phyloP scores from a whole-genome alignment of 2,329 filamentous ascomycete species.

The Calcarisporium arbuscula region DNA sequence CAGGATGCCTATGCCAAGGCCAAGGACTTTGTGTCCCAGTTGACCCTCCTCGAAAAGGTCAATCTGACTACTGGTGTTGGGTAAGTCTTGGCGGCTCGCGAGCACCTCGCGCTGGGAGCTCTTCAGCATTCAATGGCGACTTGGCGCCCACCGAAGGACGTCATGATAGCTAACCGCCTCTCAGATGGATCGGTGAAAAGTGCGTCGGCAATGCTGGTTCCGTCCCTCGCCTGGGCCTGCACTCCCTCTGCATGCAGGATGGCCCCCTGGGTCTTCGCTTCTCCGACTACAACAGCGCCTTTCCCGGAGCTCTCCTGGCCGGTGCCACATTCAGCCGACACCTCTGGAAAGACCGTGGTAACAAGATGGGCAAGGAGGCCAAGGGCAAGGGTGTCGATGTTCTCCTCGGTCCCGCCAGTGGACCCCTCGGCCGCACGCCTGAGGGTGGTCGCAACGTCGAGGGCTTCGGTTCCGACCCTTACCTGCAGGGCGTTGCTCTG shows the following conservation, averaged over 20 bases:
- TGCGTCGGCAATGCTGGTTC: constrained; percentile 74
- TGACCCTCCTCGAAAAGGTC: constrained; percentile 85
- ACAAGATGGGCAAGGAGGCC: constrained; percentile 53
- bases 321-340: constrained; percentile 76
- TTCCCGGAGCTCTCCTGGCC: constrained; percentile 70
- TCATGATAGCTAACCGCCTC: constrained; percentile 7
- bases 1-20: constrained; percentile 69
- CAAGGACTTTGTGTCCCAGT: constrained; percentile 69
- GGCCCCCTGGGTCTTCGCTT: constrained; percentile 74
- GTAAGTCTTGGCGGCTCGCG: too few relatives aligned
- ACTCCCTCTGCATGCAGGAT: constrained; percentile 79
- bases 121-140: too few relatives aligned
- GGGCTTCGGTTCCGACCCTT: constrained; percentile 64
- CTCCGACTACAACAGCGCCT: constrained; percentile 74
- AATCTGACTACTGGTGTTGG: constrained; percentile 90
- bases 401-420: constrained; percentile 48
- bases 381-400: constrained; percentile 72
- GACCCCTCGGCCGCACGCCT: constrained; percentile 40
- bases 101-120: too few relatives aligned
- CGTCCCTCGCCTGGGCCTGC: constrained; percentile 63
- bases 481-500: constrained; percentile 65
- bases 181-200: constrained; percentile 47
- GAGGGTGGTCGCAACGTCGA: constrained; percentile 57
- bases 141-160: too few relatives aligned
- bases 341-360: constrained; percentile 51